phyloP scores from a whole-genome alignment of 495 filamentous ascomycete genomes.

The Clohesyomyces aquaticus region DNA sequence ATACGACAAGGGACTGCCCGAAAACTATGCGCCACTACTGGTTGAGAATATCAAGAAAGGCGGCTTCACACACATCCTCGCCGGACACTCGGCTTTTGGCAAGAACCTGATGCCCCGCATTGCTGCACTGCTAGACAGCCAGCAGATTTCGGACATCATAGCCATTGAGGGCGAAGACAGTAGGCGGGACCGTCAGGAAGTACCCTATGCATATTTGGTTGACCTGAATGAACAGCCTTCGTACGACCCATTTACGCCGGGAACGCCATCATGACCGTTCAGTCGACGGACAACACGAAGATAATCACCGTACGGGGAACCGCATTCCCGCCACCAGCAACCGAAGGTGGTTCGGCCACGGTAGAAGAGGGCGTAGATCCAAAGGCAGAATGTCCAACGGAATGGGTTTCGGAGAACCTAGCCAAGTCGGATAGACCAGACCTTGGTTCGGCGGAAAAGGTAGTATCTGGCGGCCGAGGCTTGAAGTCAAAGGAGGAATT shows the following conservation, averaged over 20 bases:
- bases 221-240: constrained; percentile 60
- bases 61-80: constrained; percentile 86
- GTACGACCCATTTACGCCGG: constrained; percentile 97
- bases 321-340: constrained; percentile 70
- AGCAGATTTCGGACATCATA: constrained; percentile 92
- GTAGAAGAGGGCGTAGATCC: constrained; percentile 71
- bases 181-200: constrained; percentile 44
- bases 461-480: constrained; percentile 93
- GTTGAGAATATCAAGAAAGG: constrained; percentile 95
- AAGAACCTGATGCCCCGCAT: constrained; percentile 95
- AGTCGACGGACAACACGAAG: constrained; percentile 84
- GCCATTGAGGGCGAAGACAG: constrained; percentile 85
- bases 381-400: constrained; percentile 68
- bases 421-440: constrained; percentile 94
- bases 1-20: constrained; percentile 92
- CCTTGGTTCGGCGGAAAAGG: constrained; percentile 79
- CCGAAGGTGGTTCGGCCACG: constrained; percentile 57
- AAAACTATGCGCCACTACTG: constrained; percentile 92
- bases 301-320: constrained; percentile 91
- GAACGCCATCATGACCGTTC: constrained; percentile 96
- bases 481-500: constrained; percentile 98
- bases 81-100: constrained; percentile 92
- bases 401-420: constrained; percentile 94
- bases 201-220: background rate
- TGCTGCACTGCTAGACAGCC: constrained; percentile 88